phyloP scores from a whole-genome alignment of 106 monocot genomes.

The Vanilla planifolia region DNA sequence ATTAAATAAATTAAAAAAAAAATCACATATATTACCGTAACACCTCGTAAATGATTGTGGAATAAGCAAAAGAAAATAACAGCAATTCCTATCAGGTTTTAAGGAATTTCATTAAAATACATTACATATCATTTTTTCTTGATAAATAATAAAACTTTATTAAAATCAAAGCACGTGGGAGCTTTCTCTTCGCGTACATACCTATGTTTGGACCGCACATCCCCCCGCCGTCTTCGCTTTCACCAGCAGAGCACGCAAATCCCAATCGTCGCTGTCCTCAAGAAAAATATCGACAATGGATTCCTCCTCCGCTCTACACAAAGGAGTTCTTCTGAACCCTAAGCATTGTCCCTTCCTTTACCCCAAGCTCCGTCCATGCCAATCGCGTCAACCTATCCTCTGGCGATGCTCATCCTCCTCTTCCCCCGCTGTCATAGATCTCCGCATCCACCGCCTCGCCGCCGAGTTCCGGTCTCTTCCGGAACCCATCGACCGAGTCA shows the following conservation, averaged over 20 bases:
- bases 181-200: too few species aligned
- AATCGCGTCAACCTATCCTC: background rate
- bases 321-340: background rate
- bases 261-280: background rate
- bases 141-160: too few species aligned
- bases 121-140: too few species aligned
- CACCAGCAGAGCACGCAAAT: too few species aligned
- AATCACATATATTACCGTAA: too few species aligned
- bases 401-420: background rate
- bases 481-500: conserved; percentile 69
- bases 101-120: too few species aligned
- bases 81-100: too few species aligned
- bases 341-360: background rate
- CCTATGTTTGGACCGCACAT: too few species aligned
- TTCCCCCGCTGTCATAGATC: background rate
- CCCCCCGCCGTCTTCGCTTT: background rate
- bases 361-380: background rate
- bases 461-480: conserved; percentile 59
- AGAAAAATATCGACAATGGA: background rate
- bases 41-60: too few species aligned
- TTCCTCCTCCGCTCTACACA: background rate
- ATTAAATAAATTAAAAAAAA: too few species aligned
- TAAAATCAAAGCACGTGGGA: too few species aligned
- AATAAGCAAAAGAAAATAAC: too few species aligned
- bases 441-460: conserved; percentile 39